A percentile compares a stretch with the other conserved stretches of the same genome.
Conservation (phyloP, 768 basidiomycete genomes). For the Tricholoma furcatifolium region DNA sequence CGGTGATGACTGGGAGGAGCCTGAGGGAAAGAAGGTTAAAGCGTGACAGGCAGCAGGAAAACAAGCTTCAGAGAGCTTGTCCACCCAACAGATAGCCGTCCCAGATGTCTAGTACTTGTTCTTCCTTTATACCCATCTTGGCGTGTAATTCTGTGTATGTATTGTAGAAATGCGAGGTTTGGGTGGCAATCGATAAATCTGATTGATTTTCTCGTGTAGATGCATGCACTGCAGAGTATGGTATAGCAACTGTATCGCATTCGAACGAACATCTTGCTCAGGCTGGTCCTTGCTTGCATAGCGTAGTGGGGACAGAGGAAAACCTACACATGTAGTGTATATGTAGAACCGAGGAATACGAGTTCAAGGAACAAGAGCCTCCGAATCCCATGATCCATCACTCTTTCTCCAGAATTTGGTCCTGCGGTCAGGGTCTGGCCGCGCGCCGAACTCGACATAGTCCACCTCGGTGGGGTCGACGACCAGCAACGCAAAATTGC, state of each 20-base stretch:
- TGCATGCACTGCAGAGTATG: neutral
- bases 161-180: conserved; percentile 5
- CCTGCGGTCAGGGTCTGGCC: conserved; percentile 63
- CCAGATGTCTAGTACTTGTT: conserved; percentile 18
- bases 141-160: conserved; percentile 17
- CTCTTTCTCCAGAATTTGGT: conserved; percentile 48
- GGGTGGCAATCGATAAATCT: neutral
- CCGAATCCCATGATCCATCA: conserved; percentile 53
- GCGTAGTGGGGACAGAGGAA: no score
- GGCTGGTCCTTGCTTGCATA: no score
- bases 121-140: conserved; percentile 19
- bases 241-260: neutral
- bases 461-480: conserved; percentile 74
- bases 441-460: conserved; percentile 55
- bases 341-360: neutral
- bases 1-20: conserved; percentile 22
- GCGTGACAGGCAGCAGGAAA: conserved; percentile 23
- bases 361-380: conserved; percentile 60
- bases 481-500: conserved; percentile 70
- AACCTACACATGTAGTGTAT: neutral
- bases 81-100: conserved; percentile 5
- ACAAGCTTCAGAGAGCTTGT: conserved; percentile 4
- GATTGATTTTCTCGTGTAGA: neutral
- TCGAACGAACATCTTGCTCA: no score
- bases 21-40: conserved; percentile 40